These are phyloP conservation scores for Peronosclerospora sorghi DNA, from an alignment of 352 stramenopile species.

Conservation along the genomic window DNA sequence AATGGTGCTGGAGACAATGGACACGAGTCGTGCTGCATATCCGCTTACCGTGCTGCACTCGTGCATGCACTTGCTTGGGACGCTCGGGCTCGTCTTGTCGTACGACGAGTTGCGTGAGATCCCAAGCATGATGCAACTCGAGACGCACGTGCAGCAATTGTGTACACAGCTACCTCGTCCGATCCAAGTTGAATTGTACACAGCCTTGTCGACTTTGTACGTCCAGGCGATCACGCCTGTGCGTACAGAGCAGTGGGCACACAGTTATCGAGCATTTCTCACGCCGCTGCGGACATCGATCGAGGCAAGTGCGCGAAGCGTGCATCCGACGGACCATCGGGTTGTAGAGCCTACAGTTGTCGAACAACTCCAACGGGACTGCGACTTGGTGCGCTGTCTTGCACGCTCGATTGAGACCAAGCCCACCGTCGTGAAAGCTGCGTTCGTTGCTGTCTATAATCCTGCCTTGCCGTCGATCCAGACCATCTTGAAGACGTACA, in stretches of 20 bases:
- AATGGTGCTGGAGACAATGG: slow-evolving; percentile 43
- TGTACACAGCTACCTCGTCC: slow-evolving; percentile 51
- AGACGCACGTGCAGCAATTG: slow-evolving; percentile 63
- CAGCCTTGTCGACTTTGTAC: slow-evolving; percentile 70
- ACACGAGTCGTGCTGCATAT: slow-evolving; percentile 57
- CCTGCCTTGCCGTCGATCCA: slow-evolving; percentile 43
- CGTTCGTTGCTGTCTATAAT: slow-evolving; percentile 59
- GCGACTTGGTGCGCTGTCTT: slow-evolving; percentile 54
- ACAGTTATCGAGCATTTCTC: slow-evolving; percentile 45
- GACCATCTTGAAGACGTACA: slow-evolving; percentile 57
- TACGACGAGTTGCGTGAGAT: slow-evolving; percentile 61
- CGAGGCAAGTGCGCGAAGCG: slow-evolving; percentile 44
- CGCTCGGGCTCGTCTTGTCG: too few species aligned
- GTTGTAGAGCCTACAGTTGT: slow-evolving; percentile 57
- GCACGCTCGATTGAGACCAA: slow-evolving; percentile 61
- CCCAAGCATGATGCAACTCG: slow-evolving; percentile 56
- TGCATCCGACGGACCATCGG: slow-evolving; percentile 67
- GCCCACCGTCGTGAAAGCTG: slow-evolving; percentile 63
- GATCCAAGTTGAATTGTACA: slow-evolving; percentile 73
- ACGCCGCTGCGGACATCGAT: slow-evolving; percentile 62
- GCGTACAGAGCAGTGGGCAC: slow-evolving; percentile 36
- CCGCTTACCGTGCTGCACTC: slow-evolving; percentile 53
- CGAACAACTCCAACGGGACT: slow-evolving; percentile 55
- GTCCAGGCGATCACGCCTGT: slow-evolving; percentile 67
- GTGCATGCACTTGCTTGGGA: slow-evolving; percentile 53